phyloP scores from a whole-genome alignment of 1,139 yeast genomes.

The Hansenula lynferdii region DNA sequence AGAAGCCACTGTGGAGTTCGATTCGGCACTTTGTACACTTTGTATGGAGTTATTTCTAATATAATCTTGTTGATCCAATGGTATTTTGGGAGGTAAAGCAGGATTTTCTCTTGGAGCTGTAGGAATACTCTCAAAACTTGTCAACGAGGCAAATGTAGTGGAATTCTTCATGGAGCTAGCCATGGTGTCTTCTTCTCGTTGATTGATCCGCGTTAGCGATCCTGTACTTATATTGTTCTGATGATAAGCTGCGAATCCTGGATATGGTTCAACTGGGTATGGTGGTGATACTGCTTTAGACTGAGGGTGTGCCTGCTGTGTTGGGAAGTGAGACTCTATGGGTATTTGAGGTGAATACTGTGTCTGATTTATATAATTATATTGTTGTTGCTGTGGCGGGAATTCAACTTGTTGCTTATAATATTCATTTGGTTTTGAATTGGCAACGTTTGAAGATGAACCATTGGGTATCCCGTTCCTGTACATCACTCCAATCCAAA shows the following conservation, averaged over 20 bases:
- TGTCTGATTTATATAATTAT: too few relatives aligned
- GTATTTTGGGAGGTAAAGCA: slow-evolving; percentile 4
- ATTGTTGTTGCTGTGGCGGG: too few relatives aligned
- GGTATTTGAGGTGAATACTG: too few relatives aligned
- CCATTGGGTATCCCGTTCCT: slow-evolving; percentile 2
- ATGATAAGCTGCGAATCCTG: slow-evolving; percentile 9
- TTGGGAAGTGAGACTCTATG: too few relatives aligned
- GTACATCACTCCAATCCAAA: slow-evolving; percentile 1
- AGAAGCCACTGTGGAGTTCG: neutral
- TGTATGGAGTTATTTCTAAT: slow-evolving; percentile 1
- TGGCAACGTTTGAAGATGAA: neutral
- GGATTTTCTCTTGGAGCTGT: slow-evolving; percentile 1
- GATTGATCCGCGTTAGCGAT: slow-evolving; percentile 10
- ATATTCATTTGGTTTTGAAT: neutral
- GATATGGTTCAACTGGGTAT: slow-evolving; percentile 16
- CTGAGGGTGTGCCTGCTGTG: too few relatives aligned
- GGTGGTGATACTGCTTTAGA: slow-evolving; percentile 14
- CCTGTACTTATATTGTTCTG: slow-evolving; percentile 12
- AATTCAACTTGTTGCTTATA: neutral
- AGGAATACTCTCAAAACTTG: slow-evolving; percentile 3
- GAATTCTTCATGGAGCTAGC: neutral
- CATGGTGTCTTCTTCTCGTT: slow-evolving; percentile 9
- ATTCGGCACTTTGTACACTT: slow-evolving; percentile 1
- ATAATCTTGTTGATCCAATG: slow-evolving; percentile 1
- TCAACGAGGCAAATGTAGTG: neutral